Base-by-base conservation (phyloP, 164 flowering plant species). In the Kalanchoe fedtschenkoi region DNA sequence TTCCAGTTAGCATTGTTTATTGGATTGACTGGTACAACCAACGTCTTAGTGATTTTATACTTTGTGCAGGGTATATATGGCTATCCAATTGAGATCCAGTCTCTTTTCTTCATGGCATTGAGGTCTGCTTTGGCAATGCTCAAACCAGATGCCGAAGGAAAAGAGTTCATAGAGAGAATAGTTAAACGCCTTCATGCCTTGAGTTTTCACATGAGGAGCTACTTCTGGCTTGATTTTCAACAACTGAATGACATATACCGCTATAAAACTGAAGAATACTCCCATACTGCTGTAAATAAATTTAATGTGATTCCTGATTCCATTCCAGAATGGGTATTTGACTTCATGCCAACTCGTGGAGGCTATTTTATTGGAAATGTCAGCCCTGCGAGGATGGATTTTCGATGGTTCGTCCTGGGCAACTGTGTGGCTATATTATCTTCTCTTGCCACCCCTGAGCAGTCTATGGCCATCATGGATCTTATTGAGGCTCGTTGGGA, bases 301-400 rank as follows among this genome's bases (percentile, higher is more conserved):
- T 84, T 84, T 66, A 84, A 84, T 60, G 89, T 84, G 2, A 84
- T 84, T 65, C 87, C 89, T 6, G 89, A 84, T 65, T 84, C 89
- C 6, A 78, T 84, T 28, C 85, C 87, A 0, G 87, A 84, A 0
- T 82, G 89, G 89, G 78, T 84, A 4, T 84, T 84, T 61, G 89
- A 84, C 43, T 84, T 84, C 64, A 82, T 84, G 86, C 89, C 89
- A 21, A 74, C 51, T 8, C 84, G 78, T 39, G 89, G 89, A 26
- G 89, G 89, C 21, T 84, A 82, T 72, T 84, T 84, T 58, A 77
- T 84, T 58, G 89, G 89, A 19, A 84, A 84, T 64, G 84, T 84
- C 3, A 84, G 89, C 64, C 89, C 86, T 37, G 86, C 89, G 17
- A 74, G 77, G 63, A 82, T 84, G 89, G 89, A 84, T 61, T 84